Base-by-base conservation (phyloP, 306 rosid species). In the Sphenostylis stenocarpa region DNA sequence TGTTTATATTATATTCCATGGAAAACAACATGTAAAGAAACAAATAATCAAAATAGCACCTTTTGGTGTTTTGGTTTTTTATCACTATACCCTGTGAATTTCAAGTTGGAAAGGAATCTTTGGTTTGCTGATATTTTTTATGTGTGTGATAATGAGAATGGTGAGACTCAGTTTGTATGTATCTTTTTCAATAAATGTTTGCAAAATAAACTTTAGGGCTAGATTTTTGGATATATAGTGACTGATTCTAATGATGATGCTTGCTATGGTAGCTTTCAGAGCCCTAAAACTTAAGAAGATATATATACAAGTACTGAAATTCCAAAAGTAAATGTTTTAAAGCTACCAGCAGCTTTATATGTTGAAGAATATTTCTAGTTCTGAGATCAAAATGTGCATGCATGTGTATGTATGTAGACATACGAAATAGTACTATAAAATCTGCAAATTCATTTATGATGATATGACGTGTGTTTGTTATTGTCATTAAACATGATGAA, bases 251-350 rank as follows among this genome's bases (percentile, higher is more conserved):
- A 6, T 48, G 57, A 0, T n/a, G 45, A 4, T 38, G 77, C 23
- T 78, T 41, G 63, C 33, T 52, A 67, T 13, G 62, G 63, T 53
- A 45, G 57, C 77, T 75, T 44, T 75, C 48, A 67, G 57, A 67
- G 77, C 67, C 72, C 84, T 75, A 75, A 74, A 67, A 75, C n/a
- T 62, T 9, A 63, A 52, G 48, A 49, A 49, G 67, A 49, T 60
- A 17, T 17, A 17, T 17, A 36, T 65, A 7, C 77, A 61, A 71
- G 66, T 79, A 61, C 34, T 26, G n/a, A 2, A 4, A 55, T 58
- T 62, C 14, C 66, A 36, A 71, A 61, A 62, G 67, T 51, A 60
- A 72, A 71, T 47, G 53, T 79, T 62, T 67, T 34, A 49, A 43
- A 36, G 57, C 58, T 63, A 39, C 73, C 11, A 47, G 47, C 58